Evolutionary conservation across 2,329 filamentous ascomycete species (phyloP), one percentile per base, ranked within the genome.

Genomic region (Calonectria fujianensis): DNA sequence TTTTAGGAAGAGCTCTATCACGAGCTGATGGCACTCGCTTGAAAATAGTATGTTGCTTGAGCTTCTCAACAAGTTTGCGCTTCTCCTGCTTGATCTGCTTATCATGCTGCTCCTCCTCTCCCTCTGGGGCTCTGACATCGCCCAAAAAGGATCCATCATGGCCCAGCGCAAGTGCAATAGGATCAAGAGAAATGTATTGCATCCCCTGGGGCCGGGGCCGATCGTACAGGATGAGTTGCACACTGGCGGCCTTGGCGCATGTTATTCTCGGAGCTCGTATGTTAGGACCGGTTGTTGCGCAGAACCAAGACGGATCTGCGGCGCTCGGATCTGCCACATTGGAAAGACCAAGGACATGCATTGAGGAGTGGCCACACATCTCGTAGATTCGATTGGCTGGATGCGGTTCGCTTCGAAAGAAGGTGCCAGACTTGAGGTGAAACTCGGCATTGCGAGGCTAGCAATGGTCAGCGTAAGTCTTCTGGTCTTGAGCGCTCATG

Each of bases 181-280:
- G 96, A 35, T 92, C 91, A 27, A 98, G 88, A 1, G 97, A 99
- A 79, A 98, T 94, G 84, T 98, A 99, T 85, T 99, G 96, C 97
- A 99, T 98, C 70, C 93, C 91, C 39, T 90, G 92, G 0, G 97
- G 96, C 72, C 94, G 91, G 0, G 97, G 97, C 61, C 96, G 90
- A 80, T 98, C 93, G 85, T 97, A 99, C 72, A 97, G 89, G 73
- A 98, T 94, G 57, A 98, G 91, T 83, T 99, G 97, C 59, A 98
- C 91, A 59, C 93, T 95, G 27, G 94, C 89, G 7, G 92, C 92
- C 75, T 91, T 90, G 63, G 93, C 90, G 73, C 94, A 97, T 72
- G 91, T 92, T 74, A 99, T 93, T 48, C 89, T 90, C 2, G 96
- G 96, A n/a, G 92, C 87, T 75, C 82, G 88, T 79, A 79, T 86